These are phyloP conservation scores for sunflower (Helianthus annuus) DNA, from an alignment of 129 eudicot genomes.

Conservation along the genomic window DNA sequence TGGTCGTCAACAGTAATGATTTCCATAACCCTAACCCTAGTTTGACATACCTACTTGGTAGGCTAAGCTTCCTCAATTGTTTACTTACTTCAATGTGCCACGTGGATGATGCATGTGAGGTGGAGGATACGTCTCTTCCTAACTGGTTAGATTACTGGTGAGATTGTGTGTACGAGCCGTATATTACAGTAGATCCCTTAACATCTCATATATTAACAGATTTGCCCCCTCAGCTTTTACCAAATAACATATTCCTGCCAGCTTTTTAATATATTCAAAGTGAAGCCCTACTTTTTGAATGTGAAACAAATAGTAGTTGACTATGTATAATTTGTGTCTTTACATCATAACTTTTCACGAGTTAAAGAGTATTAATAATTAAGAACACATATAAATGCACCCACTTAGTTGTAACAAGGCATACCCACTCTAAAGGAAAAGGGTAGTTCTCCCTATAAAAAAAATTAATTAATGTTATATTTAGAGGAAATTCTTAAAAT, in stretches of 20 bases:
- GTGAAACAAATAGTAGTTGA: neutral
- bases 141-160: constrained; percentile 23
- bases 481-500: too few species aligned
- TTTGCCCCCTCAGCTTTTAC: constrained; percentile 24
- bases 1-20: constrained; percentile 53
- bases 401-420: too few species aligned
- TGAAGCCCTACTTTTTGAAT: neutral
- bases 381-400: too few species aligned
- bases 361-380: too few species aligned
- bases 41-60: constrained; percentile 28
- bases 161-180: constrained; percentile 19
- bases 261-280: neutral
- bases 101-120: constrained; percentile 57
- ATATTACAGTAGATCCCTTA: constrained; percentile 28
- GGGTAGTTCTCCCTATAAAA: too few species aligned
- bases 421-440: too few species aligned
- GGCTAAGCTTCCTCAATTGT: constrained; percentile 31
- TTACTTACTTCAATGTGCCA: constrained; percentile 33
- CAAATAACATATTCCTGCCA: constrained; percentile 24
- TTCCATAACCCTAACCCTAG: constrained; percentile 41
- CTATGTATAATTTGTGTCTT: neutral
- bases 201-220: constrained; percentile 22
- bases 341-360: too few species aligned
- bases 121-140: constrained; percentile 38
- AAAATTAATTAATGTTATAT: too few species aligned